A percentile compares a stretch with the other conserved stretches of the same genome.
Evolutionary conservation across 2,329 filamentous ascomycete genomes (phyloP).

Genomic region (Aspergillus amoenus): DNA sequence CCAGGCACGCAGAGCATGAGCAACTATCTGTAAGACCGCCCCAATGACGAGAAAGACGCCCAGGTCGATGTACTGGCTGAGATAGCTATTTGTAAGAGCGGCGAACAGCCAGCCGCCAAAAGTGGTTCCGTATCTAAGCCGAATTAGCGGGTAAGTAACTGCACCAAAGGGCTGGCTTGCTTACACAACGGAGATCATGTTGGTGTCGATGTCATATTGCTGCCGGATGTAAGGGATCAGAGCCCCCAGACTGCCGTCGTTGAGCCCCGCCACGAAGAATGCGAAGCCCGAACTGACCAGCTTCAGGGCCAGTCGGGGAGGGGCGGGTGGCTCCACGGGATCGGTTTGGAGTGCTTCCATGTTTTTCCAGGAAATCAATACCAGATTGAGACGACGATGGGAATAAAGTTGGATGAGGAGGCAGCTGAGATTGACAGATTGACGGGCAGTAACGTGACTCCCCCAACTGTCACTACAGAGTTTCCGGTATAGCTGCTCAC

Average conservation of each 20-base stretch:
- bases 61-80: conserved; percentile 54
- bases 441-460: too few species aligned
- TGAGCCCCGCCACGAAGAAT: conserved; percentile 65
- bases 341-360: conserved; percentile 4
- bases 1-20: conserved; percentile 55
- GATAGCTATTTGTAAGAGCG: conserved; percentile 51
- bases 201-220: conserved; percentile 55
- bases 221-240: conserved; percentile 63
- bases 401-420: too few species aligned
- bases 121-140: conserved; percentile 52
- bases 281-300: conserved; percentile 58
- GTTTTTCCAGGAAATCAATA: neutral
- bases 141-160: neutral
- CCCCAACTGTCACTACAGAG: too few species aligned
- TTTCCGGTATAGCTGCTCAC: too few species aligned
- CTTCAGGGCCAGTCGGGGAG: conserved; percentile 38
- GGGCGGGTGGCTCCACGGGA: neutral
- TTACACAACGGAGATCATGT: conserved; percentile 53
- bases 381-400: too few species aligned
- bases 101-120: conserved; percentile 62
- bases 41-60: conserved; percentile 59
- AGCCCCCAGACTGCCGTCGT: conserved; percentile 64
- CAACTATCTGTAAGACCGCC: conserved; percentile 51
- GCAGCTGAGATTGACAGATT: too few species aligned
- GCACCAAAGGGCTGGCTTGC: conserved; percentile 1